These are phyloP conservation scores for Globisporangium orthogonon DNA, from an alignment of 352 stramenopile genomes.

Conservation along the genomic window DNA sequence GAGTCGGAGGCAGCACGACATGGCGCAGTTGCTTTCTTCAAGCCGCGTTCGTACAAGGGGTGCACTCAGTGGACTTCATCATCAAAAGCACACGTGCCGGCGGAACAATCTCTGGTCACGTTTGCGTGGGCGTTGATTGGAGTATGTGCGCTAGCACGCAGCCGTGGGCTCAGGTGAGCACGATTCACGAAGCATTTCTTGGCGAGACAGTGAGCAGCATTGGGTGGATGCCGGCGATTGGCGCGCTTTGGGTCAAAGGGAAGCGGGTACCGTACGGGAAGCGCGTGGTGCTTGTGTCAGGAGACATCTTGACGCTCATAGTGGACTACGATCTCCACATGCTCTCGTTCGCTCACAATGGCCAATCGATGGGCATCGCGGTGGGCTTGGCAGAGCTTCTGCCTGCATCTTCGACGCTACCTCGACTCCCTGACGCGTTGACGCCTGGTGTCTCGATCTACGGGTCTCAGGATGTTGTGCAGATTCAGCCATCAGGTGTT, in stretches of 20 bases:
- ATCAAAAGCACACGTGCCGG: constrained; percentile 66
- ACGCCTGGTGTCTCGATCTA: constrained; percentile 64
- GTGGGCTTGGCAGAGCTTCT: constrained; percentile 35
- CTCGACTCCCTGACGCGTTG: constrained; percentile 29
- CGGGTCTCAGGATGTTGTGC: constrained; percentile 59
- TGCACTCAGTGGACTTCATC: constrained; percentile 74
- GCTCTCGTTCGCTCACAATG: constrained; percentile 72
- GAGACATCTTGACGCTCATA: constrained; percentile 68
- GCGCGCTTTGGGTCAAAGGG: constrained; percentile 64
- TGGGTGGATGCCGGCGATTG: constrained; percentile 83
- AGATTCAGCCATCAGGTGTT: constrained; percentile 65
- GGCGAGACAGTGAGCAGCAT: constrained; percentile 44
- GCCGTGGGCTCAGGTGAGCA: background rate
- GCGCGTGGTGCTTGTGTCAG: constrained; percentile 31
- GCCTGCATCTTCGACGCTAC: constrained; percentile 22
- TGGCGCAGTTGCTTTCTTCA: constrained; percentile 71
- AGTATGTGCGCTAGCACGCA: constrained; percentile 9
- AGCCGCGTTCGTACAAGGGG: constrained; percentile 50
- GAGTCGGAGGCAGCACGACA: constrained; percentile 35
- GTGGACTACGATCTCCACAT: constrained; percentile 76
- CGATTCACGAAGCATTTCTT: constrained; percentile 33
- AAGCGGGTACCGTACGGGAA: constrained; percentile 42
- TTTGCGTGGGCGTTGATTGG: constrained; percentile 78
- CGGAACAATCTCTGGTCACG: constrained; percentile 55
- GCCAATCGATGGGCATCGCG: constrained; percentile 43